phyloP scores from a whole-genome alignment of 2,329 filamentous ascomycete species.

The Ophiostoma quercus region DNA sequence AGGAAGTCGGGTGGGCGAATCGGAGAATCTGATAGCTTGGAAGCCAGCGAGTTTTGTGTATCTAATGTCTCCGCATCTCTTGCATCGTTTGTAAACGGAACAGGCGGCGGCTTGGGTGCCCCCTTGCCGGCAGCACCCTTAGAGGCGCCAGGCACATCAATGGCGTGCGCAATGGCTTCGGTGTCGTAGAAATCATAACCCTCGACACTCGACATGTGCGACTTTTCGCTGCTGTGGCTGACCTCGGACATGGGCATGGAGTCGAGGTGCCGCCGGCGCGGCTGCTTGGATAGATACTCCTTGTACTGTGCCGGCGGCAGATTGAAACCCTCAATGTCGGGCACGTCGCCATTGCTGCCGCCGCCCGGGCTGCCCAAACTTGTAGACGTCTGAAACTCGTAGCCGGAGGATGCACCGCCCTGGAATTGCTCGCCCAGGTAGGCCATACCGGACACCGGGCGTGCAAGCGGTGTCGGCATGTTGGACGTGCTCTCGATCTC shows the following conservation, averaged over 20 bases:
- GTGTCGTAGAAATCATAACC: conserved; percentile 63
- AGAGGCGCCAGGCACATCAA: conserved; percentile 45
- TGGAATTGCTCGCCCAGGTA: conserved; percentile 15
- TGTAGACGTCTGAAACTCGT: not conserved
- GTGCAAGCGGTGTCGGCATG: conserved; percentile 53
- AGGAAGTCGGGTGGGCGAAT: conserved; percentile 27
- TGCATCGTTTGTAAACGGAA: not conserved
- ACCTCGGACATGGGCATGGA: conserved; percentile 48
- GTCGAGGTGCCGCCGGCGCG: conserved; percentile 43
- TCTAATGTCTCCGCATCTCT: not conserved
- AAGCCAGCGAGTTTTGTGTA: not conserved
- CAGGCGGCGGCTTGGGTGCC: not conserved
- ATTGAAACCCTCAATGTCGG: conserved; percentile 46
- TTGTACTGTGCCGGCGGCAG: conserved; percentile 45
- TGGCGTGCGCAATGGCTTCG: conserved; percentile 47
- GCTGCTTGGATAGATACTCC: conserved; percentile 31
- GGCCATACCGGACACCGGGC: conserved; percentile 38
- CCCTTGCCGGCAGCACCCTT: not conserved
- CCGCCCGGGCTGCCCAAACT: not conserved
- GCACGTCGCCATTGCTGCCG: conserved; percentile 26
- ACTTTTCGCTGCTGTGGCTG: conserved; percentile 43
- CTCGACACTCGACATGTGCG: conserved; percentile 48
- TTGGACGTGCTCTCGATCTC: conserved; percentile 61
- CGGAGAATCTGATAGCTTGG: conserved; percentile 1
- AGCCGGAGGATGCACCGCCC: not conserved